These are phyloP conservation scores for Aureobasidium sp. DNA, from an alignment of 2,329 filamentous ascomycete genomes.

Conservation along the genomic window DNA sequence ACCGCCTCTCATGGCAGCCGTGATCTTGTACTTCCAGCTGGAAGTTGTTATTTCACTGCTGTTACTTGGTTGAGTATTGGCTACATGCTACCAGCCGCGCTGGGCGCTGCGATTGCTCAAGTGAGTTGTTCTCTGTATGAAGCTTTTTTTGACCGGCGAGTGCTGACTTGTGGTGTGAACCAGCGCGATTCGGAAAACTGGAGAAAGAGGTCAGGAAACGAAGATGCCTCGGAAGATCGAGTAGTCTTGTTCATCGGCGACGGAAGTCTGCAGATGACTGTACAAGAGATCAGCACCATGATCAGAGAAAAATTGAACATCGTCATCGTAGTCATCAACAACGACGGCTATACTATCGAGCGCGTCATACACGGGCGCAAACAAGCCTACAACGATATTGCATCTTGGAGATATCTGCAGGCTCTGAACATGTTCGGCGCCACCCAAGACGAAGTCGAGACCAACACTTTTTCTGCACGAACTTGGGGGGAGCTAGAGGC, in stretches of 20 bases:
- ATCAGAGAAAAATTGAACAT: conserved; percentile 65
- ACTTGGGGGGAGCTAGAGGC: conserved; percentile 18
- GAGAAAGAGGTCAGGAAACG: conserved; percentile 4
- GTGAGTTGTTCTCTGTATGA: conserved; percentile 31
- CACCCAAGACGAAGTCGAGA: conserved; percentile 12
- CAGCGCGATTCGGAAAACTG: conserved; percentile 36
- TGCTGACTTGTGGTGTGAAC: conserved; percentile 34
- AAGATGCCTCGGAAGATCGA: neutral
- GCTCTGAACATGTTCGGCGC: conserved; percentile 17
- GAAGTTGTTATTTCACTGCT: conserved; percentile 70
- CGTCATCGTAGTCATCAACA: conserved; percentile 81
- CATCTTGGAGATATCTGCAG: conserved; percentile 17
- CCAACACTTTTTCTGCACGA: conserved; percentile 19
- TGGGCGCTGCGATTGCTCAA: conserved; percentile 53
- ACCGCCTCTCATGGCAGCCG: conserved; percentile 85
- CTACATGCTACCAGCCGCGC: conserved; percentile 55
- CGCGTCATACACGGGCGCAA: conserved; percentile 70
- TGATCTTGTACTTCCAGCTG: conserved; percentile 70
- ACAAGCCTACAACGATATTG: conserved; percentile 45
- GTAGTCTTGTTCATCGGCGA: conserved; percentile 13
- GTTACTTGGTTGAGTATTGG: conserved; percentile 66
- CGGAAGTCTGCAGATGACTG: conserved; percentile 69
- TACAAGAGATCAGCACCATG: conserved; percentile 79
- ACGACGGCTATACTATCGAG: conserved; percentile 85
- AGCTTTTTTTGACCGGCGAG: too few relatives aligned